These are phyloP conservation scores for Phytopythium oedochilum DNA, from an alignment of 352 stramenopile genomes.

Conservation along the genomic window DNA sequence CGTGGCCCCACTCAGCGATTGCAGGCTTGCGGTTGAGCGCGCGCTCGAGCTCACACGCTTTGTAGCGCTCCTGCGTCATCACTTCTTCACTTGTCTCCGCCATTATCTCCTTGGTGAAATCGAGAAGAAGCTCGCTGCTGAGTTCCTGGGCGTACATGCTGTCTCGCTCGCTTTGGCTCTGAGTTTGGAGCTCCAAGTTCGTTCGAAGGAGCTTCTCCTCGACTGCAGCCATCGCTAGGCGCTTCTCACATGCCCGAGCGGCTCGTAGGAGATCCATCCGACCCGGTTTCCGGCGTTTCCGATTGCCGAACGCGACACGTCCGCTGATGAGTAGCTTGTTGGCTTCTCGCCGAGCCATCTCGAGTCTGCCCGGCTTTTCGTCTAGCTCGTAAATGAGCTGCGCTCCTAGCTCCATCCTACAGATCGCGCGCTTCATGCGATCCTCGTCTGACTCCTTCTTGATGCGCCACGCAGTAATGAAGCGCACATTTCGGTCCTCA, in stretches of 20 bases:
- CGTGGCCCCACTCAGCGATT: not conserved
- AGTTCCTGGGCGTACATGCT: slow-evolving; percentile 14
- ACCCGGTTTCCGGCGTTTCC: slow-evolving; percentile 16
- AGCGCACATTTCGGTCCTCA: slow-evolving; percentile 35
- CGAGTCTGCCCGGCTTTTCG: slow-evolving; percentile 11
- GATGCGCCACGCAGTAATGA: slow-evolving; percentile 28
- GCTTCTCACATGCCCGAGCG: slow-evolving; percentile 54
- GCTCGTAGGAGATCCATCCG: slow-evolving; percentile 46
- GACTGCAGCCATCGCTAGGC: slow-evolving; percentile 48
- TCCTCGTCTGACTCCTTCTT: slow-evolving; percentile 40
- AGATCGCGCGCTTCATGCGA: slow-evolving; percentile 19
- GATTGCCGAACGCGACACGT: slow-evolving; percentile 27
- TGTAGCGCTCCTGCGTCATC: slow-evolving; percentile 11
- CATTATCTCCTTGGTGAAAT: slow-evolving; percentile 17
- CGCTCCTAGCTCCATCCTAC: slow-evolving; percentile 30
- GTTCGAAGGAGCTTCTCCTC: slow-evolving; percentile 36
- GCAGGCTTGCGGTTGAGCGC: slow-evolving; percentile 8
- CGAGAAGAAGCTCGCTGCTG: slow-evolving; percentile 15
- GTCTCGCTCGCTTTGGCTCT: slow-evolving; percentile 26
- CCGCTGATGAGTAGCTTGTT: slow-evolving; percentile 21
- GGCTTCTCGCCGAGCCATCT: slow-evolving; percentile 27
- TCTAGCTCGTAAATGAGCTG: slow-evolving; percentile 53
- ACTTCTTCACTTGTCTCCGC: slow-evolving; percentile 22
- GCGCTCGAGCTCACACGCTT: slow-evolving; percentile 8
- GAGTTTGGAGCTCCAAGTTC: slow-evolving; percentile 19